Conservation (phyloP, 768 basidiomycete genomes). For the Paxillus involutus region DNA sequence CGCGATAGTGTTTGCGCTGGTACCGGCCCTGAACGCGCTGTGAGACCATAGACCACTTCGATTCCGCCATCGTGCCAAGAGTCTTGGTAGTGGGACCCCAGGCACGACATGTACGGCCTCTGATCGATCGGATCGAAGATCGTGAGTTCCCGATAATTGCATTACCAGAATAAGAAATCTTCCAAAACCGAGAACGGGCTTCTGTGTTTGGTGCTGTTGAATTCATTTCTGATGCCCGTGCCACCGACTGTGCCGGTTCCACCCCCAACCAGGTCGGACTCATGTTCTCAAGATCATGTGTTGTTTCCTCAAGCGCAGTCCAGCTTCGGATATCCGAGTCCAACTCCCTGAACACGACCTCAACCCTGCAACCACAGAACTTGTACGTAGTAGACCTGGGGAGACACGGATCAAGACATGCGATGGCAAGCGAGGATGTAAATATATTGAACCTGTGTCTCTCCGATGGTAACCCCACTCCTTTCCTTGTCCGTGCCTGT, state of each 20-base stretch:
- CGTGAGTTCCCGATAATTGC: too few relatives aligned
- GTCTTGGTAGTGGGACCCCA: too few relatives aligned
- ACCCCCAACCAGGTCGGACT: slow-evolving; percentile 50
- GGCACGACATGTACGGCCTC: too few relatives aligned
- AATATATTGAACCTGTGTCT: slow-evolving; percentile 49
- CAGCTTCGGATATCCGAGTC: slow-evolving; percentile 85
- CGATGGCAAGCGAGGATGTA: slow-evolving; percentile 4
- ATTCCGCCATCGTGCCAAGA: too few relatives aligned
- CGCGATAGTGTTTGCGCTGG: too few relatives aligned
- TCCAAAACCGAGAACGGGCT: too few relatives aligned
- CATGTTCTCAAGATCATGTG: slow-evolving; percentile 24
- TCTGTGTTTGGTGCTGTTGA: too few relatives aligned
- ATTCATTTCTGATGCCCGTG: too few relatives aligned
- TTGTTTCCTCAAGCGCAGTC: slow-evolving; percentile 82
- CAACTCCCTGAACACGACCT: slow-evolving; percentile 78
- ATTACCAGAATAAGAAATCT: too few relatives aligned
- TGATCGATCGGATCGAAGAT: too few relatives aligned
- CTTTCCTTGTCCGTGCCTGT: slow-evolving; percentile 72
- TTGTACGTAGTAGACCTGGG: slow-evolving; percentile 75
- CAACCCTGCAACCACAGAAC: slow-evolving; percentile 88
- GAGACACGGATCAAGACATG: slow-evolving; percentile 67
- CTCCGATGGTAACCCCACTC: slow-evolving; percentile 68
- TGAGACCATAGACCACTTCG: too few relatives aligned
- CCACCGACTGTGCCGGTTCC: slow-evolving; percentile 94
- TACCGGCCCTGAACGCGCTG: too few relatives aligned